Percentiles rank a stretch among this genome's conserved stretches.
Conservation (phyloP, 352 stramenopile species). For the Globisporangium paroecandrum region DNA sequence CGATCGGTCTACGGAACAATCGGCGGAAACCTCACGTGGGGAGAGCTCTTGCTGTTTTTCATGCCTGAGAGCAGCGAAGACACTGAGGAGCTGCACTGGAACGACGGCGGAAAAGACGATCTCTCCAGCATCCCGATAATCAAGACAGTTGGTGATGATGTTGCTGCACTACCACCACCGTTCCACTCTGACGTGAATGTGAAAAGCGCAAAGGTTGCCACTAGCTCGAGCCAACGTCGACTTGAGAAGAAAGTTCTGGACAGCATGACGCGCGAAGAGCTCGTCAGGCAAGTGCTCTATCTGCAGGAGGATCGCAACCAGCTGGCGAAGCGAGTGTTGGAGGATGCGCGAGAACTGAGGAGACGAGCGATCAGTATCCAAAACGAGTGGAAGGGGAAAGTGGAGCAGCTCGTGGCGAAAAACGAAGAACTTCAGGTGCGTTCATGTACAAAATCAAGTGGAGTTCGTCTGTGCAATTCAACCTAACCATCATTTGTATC, state of each 20-base stretch:
- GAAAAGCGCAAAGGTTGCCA: background rate
- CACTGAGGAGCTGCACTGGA: background rate
- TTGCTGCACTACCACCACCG: background rate
- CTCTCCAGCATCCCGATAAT: background rate
- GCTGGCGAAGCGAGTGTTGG: conserved; percentile 33
- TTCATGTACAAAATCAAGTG: background rate
- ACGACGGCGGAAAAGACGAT: background rate
- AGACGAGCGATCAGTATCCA: conserved; percentile 34
- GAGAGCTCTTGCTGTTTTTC: conserved; percentile 69
- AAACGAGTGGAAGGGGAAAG: conserved; percentile 46
- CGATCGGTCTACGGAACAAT: conserved; percentile 20
- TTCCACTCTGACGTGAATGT: background rate
- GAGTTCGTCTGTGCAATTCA: background rate
- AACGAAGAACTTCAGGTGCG: conserved; percentile 40
- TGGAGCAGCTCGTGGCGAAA: conserved; percentile 27
- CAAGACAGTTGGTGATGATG: background rate
- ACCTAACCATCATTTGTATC: background rate
- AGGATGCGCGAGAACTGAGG: conserved; percentile 43
- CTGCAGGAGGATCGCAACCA: conserved; percentile 42
- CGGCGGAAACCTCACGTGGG: conserved; percentile 58
- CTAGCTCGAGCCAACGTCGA: background rate
- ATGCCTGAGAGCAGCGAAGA: conserved; percentile 31
- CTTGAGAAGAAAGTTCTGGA: conserved; percentile 23
- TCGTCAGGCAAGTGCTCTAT: conserved; percentile 35
- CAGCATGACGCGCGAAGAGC: conserved; percentile 36